These are phyloP conservation scores for Cryptococcus wingfieldii DNA, from an alignment of 1,284 basidiomycete species.

Conservation along the genomic window DNA sequence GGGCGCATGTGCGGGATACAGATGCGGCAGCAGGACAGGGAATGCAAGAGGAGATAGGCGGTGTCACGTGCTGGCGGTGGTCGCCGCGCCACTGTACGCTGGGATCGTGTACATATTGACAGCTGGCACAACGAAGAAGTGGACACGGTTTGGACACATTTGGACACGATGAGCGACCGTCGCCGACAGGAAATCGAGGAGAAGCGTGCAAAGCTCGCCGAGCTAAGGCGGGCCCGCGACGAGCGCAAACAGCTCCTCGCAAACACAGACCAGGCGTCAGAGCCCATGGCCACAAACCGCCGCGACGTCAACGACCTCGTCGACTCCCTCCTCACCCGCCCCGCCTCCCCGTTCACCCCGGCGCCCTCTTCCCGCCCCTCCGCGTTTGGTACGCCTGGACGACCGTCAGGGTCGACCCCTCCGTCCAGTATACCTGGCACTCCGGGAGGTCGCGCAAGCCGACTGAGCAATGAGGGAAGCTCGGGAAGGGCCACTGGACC, in stretches of 20 bases:
- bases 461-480: constrained; percentile 44
- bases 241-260: constrained; percentile 38
- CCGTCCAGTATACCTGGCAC: constrained; percentile 64
- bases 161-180: constrained; percentile 41
- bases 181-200: constrained; percentile 81
- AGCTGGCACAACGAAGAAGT: too few species aligned
- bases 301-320: constrained; percentile 68
- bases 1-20: too few species aligned
- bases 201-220: constrained; percentile 81
- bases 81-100: too few species aligned
- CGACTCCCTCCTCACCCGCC: constrained; percentile 53
- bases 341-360: constrained; percentile 16
- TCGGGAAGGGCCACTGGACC: constrained; percentile 29
- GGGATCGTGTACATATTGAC: too few species aligned
- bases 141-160: too few species aligned
- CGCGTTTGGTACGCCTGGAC: neutral
- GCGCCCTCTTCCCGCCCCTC: constrained; percentile 5
- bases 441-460: constrained; percentile 52
- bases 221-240: constrained; percentile 51
- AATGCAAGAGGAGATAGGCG: too few species aligned
- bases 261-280: constrained; percentile 16
- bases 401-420: constrained; percentile 16
- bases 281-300: constrained; percentile 26
- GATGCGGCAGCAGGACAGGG: too few species aligned
- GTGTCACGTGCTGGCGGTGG: too few species aligned